Conservation (phyloP, 768 basidiomycete species). For the Boletus barrowsii region DNA sequence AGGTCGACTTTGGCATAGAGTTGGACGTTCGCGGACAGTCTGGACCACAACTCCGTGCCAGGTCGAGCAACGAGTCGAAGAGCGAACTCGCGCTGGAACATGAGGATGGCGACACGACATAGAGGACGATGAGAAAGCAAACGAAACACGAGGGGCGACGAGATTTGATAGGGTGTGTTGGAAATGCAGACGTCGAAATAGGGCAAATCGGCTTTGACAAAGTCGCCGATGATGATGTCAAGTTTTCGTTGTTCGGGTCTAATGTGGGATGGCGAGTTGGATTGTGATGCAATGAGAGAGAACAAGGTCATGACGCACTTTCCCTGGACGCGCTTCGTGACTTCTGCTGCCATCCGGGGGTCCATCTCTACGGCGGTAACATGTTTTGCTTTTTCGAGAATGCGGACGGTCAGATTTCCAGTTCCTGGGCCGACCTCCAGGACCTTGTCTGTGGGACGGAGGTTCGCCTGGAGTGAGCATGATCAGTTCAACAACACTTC, state of each 20-base stretch:
- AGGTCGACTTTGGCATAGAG: conserved; percentile 96
- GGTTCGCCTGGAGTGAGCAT: conserved; percentile 59
- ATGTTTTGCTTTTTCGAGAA: conserved; percentile 89
- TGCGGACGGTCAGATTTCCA: conserved; percentile 92
- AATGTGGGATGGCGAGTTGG: background rate
- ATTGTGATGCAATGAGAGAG: background rate
- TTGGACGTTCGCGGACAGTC: conserved; percentile 94
- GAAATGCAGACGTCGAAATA: conserved; percentile 99
- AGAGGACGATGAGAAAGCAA: conserved; percentile 94
- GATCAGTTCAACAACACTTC: conserved; percentile 1
- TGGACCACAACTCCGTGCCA: conserved; percentile 83
- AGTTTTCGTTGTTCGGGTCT: conserved; percentile 96
- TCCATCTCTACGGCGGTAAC: conserved; percentile 97
- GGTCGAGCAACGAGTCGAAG: conserved; percentile 86
- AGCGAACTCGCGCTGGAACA: conserved; percentile 99
- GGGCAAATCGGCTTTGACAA: conserved; percentile 95
- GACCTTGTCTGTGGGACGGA: conserved; percentile 92
- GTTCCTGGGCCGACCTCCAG: conserved; percentile 98
- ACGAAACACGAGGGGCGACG: conserved; percentile 95
- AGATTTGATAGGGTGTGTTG: conserved; percentile 99
- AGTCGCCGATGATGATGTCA: conserved; percentile 94
- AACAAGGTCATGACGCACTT: conserved; percentile 63
- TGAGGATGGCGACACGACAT: conserved; percentile 92
- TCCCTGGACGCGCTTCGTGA: conserved; percentile 96
- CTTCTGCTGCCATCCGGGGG: conserved; percentile 97